Evolutionary conservation across 2,329 filamentous ascomycete genomes (phyloP).

Genomic region (Fusarium concolor): DNA sequence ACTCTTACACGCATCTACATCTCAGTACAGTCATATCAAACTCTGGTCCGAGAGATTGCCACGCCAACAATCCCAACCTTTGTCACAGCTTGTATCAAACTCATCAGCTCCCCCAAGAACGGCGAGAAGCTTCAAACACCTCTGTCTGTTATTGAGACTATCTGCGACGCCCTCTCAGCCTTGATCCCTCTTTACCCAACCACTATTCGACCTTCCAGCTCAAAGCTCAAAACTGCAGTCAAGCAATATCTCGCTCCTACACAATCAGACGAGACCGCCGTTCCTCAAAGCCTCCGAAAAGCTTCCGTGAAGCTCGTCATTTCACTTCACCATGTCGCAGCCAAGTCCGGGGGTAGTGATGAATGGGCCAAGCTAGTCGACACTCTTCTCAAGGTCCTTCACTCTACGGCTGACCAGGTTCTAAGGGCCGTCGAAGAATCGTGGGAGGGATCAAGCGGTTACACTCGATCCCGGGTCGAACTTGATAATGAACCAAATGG

Average conservation of each 20-base stretch:
- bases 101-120: slow-evolving; percentile 62
- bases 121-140: slow-evolving; percentile 50
- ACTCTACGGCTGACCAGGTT: slow-evolving; percentile 78
- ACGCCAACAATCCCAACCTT: slow-evolving; percentile 84
- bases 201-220: slow-evolving; percentile 80
- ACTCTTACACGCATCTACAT: slow-evolving; percentile 86
- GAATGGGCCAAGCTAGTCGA: slow-evolving; percentile 81
- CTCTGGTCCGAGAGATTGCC: slow-evolving; percentile 86
- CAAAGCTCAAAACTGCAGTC: slow-evolving; percentile 73
- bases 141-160: slow-evolving; percentile 68
- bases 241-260: slow-evolving; percentile 73
- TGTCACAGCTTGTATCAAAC: slow-evolving; percentile 76
- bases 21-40: slow-evolving; percentile 84
- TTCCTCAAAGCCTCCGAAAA: slow-evolving; percentile 64
- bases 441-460: slow-evolving; percentile 76
- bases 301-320: slow-evolving; percentile 74
- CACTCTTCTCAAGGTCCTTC: slow-evolving; percentile 71
- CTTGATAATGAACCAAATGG: slow-evolving; percentile 61
- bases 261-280: slow-evolving; percentile 59
- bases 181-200: slow-evolving; percentile 85
- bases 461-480: slow-evolving; percentile 56
- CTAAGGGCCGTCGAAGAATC: slow-evolving; percentile 84
- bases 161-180: slow-evolving; percentile 77
- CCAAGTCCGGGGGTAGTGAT: slow-evolving; percentile 79
- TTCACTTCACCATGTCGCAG: slow-evolving; percentile 81